Evolutionary conservation across 2,329 filamentous ascomycete species (phyloP).

Genomic region (Arthroderma sp.): DNA sequence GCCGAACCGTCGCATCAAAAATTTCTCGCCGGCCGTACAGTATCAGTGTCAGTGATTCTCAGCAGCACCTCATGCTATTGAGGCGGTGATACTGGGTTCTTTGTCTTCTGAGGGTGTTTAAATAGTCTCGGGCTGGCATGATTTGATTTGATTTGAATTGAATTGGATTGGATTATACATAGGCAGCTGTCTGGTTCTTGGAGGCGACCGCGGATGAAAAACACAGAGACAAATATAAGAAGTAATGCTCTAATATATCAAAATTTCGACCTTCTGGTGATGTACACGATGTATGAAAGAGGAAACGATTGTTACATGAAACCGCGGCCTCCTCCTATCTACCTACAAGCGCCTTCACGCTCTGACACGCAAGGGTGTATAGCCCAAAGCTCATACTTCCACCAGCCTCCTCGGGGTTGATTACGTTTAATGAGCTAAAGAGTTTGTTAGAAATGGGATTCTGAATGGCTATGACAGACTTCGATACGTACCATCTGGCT

Average conservation of each 20-base stretch:
- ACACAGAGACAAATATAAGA: neutral
- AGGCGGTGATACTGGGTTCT: too few species aligned
- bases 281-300: constrained; percentile 29
- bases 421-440: constrained; percentile 10
- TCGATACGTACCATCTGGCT: constrained; percentile 69
- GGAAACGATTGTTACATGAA: constrained; percentile 14
- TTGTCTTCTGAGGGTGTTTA: too few species aligned
- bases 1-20: too few species aligned
- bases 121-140: too few species aligned
- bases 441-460: constrained; percentile 10
- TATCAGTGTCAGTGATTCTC: too few species aligned
- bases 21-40: too few species aligned
- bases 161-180: too few species aligned
- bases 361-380: constrained; percentile 3
- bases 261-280: constrained; percentile 20
- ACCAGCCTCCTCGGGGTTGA: neutral
- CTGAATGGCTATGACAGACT: constrained; percentile 17
- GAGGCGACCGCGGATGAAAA: too few species aligned
- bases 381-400: neutral
- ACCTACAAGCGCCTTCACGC: neutral
- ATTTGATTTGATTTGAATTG: too few species aligned
- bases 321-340: constrained; percentile 2
- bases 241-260: constrained; percentile 1
- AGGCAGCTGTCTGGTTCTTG: too few species aligned
- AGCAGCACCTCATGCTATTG: too few species aligned